Conservation (phyloP, 2,329 filamentous ascomycete genomes). For the Epichloe baconii region DNA sequence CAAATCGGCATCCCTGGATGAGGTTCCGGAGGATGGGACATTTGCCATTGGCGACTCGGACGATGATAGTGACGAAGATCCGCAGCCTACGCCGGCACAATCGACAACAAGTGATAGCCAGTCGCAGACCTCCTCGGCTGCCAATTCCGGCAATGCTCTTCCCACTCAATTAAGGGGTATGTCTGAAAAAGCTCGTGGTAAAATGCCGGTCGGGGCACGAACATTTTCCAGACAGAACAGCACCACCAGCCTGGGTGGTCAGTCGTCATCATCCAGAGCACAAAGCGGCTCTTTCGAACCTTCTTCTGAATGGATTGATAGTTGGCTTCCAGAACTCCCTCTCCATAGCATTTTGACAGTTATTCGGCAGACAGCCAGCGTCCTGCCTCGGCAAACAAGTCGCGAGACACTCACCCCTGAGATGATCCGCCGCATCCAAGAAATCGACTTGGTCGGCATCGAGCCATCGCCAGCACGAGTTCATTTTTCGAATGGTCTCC, state of each 20-base stretch:
- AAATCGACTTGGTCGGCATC: conserved; percentile 54
- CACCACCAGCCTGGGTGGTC: conserved; percentile 62
- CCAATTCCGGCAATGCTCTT: conserved; percentile 60
- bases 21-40: conserved; percentile 50
- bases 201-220: conserved; percentile 76
- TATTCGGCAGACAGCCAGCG: conserved; percentile 50
- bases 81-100: conserved; percentile 43
- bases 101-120: conserved; percentile 52
- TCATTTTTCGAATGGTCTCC: conserved; percentile 93
- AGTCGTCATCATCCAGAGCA: conserved; percentile 44
- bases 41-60: conserved; percentile 88
- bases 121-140: conserved; percentile 55
- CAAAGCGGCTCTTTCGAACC: conserved; percentile 55
- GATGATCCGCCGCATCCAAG: conserved; percentile 41
- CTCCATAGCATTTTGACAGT: conserved; percentile 74
- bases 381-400: conserved; percentile 39
- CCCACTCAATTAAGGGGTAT: conserved; percentile 77
- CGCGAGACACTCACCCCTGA: conserved; percentile 31
- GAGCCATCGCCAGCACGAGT: conserved; percentile 64
- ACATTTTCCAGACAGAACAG: conserved; percentile 85
- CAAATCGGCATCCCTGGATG: conserved; percentile 17
- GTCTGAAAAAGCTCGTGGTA: conserved; percentile 94
- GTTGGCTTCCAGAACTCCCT: conserved; percentile 83
- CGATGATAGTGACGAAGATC: conserved; percentile 42
- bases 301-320: conserved; percentile 76